These are phyloP conservation scores for Acer campestre DNA, from an alignment of 345 rosid species.

Conservation along the genomic window DNA sequence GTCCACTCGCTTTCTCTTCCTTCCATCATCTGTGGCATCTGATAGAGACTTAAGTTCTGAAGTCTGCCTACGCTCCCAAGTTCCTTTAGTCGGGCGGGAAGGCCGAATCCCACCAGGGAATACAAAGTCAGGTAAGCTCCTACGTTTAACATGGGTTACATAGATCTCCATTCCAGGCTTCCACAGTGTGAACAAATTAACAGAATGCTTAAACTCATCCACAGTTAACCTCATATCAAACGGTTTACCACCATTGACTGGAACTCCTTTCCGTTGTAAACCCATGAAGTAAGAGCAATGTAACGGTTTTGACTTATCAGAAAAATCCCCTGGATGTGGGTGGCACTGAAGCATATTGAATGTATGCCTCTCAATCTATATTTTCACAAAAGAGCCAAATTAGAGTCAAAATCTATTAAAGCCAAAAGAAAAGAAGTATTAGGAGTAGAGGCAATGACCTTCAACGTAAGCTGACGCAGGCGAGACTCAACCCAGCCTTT, in stretches of 20 bases:
- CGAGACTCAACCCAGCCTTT: conserved; percentile 99
- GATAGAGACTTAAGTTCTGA: conserved; percentile 48
- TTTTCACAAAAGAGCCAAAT: conserved; percentile 27
- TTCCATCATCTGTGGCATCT: conserved; percentile 59
- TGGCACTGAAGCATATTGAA: conserved; percentile 89
- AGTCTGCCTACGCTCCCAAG: conserved; percentile 72
- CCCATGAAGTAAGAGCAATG: conserved; percentile 91
- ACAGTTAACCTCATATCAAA: conserved; percentile 93
- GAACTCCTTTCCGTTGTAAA: conserved; percentile 88
- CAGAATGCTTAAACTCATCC: conserved; percentile 77
- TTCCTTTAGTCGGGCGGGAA: conserved; percentile 57
- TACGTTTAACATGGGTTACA: conserved; percentile 75
- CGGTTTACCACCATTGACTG: conserved; percentile 70
- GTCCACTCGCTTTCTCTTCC: conserved; percentile 65
- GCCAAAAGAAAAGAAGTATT: neutral
- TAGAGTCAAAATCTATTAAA: conserved; percentile 7
- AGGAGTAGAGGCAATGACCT: conserved; percentile 43
- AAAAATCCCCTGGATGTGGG: conserved; percentile 87
- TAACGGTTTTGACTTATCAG: conserved; percentile 68
- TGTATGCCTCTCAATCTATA: conserved; percentile 89
- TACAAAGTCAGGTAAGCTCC: conserved; percentile 74
- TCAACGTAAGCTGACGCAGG: conserved; percentile 88
- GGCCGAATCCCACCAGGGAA: conserved; percentile 87
- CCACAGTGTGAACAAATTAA: conserved; percentile 59
- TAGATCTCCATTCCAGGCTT: conserved; percentile 83